Evolutionary conservation across 1,284 basidiomycete genomes (phyloP), one percentile per base, ranked within the genome.

Genomic region (Volvariella volvacea): DNA sequence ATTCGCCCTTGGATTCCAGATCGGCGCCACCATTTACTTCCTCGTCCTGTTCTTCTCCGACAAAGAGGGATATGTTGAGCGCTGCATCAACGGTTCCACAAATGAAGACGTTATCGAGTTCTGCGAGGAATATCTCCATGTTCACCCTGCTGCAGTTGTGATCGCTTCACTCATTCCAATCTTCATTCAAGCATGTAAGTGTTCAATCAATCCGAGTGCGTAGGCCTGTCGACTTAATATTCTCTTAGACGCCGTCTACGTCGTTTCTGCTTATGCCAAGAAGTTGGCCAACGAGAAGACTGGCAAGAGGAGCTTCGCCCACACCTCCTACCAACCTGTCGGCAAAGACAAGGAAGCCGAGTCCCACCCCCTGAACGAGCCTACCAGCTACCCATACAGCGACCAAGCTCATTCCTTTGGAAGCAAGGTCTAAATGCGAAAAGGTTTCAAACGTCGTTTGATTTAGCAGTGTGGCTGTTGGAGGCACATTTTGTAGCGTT

Each of bases 141-240:
- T 59, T 16, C 57, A 60, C 15, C 56, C 60, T 42, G 60, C 50
- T 39, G 55, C 43, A 10, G 31, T 63, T 32, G 54, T 66, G 44
- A 57, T 59, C 12, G 52, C 55, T 17, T 47, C 56, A 9, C 49
- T 63, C 15, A 48, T 65, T 28, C 64, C 66, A 16, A 52, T 67
- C 34, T 42, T 67, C 17, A 44, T 65, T 32, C 61, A 66, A 52
- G 55, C 54, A 16, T 67, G 66, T 67, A 48, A 52, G 66, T 58
- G 14, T 19, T 21, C 37, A 30, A 15, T 31, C 38, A 25, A 20
- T 46, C 17, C 25, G 12, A 28, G 25, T n/a, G n/a, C n/a, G 25
- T 28, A 12, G 6, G 6, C 6, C 7, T 36, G n/a, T 36, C 34
- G 15, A 16, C 34, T 20, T 36, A 15, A 6, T n/a, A 7, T 36